Evolutionary conservation across 306 rosid genomes (phyloP).

Genomic region (Delonix regia): DNA sequence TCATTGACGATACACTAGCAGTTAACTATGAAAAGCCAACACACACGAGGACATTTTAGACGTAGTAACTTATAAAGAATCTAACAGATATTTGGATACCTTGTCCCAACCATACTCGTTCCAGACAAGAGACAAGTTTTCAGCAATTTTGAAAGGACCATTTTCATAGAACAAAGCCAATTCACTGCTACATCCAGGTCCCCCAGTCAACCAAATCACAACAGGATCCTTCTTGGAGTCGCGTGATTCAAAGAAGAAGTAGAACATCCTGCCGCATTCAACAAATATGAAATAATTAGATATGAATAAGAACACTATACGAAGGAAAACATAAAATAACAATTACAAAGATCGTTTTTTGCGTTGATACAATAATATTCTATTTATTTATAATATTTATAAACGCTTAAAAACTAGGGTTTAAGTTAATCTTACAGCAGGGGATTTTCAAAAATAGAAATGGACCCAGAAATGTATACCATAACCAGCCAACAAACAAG

Average conservation of each 20-base stretch:
- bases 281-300: slow-evolving; percentile 14
- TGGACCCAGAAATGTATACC: neutral
- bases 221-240: slow-evolving; percentile 68
- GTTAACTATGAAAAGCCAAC: neutral
- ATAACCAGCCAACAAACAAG: neutral
- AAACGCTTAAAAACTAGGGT: too few species aligned
- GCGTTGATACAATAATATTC: neutral
- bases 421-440: neutral
- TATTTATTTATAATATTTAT: neutral
- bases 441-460: neutral
- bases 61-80: neutral
- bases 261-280: slow-evolving; percentile 75
- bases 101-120: slow-evolving; percentile 93
- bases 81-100: slow-evolving; percentile 47
- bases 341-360: neutral
- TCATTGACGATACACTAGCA: neutral
- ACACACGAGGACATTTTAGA: slow-evolving; percentile 16
- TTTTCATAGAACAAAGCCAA: slow-evolving; percentile 88
- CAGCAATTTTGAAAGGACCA: slow-evolving; percentile 76
- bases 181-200: slow-evolving; percentile 97
- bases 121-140: slow-evolving; percentile 83
- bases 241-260: slow-evolving; percentile 91
- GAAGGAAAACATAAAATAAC: neutral
- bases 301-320: slow-evolving; percentile 25
- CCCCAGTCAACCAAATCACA: slow-evolving; percentile 95